Evolutionary conservation across 2,329 filamentous ascomycete genomes (phyloP).

Genomic region (Macrophomina phaseolina): DNA sequence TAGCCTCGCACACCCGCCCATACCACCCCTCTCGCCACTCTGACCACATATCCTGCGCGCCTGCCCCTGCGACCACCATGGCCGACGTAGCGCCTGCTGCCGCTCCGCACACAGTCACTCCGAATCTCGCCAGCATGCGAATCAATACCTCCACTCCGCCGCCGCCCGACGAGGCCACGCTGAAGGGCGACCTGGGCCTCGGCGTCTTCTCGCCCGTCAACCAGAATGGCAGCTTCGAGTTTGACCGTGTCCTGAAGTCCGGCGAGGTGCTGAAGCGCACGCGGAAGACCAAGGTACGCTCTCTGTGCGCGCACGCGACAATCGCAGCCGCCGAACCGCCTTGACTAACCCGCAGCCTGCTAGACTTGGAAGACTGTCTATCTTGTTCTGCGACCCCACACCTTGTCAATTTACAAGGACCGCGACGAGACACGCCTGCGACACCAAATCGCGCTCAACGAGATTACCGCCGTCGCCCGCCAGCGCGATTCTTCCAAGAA

Average conservation of each 20-base stretch:
- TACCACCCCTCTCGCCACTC: slow-evolving; percentile 6
- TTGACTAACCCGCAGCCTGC: slow-evolving; percentile 31
- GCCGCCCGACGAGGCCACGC: slow-evolving; percentile 30
- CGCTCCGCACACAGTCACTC: slow-evolving; percentile 34
- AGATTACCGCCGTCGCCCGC: slow-evolving; percentile 87
- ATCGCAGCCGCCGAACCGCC: not conserved
- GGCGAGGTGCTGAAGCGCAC: slow-evolving; percentile 87
- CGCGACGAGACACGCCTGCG: slow-evolving; percentile 87
- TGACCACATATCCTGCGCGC: not conserved
- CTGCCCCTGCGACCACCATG: slow-evolving; percentile 32
- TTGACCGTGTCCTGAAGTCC: slow-evolving; percentile 90
- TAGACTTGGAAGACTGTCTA: slow-evolving; percentile 91
- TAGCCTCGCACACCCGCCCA: not conserved
- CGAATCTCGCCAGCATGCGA: slow-evolving; percentile 35
- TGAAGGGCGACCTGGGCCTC: slow-evolving; percentile 30
- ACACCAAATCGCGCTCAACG: slow-evolving; percentile 84
- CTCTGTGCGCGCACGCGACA: slow-evolving; percentile 1
- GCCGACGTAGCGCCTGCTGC: slow-evolving; percentile 37
- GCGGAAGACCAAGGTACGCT: slow-evolving; percentile 83
- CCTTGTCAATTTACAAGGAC: slow-evolving; percentile 91
- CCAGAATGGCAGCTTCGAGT: slow-evolving; percentile 94
- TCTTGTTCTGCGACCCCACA: slow-evolving; percentile 87
- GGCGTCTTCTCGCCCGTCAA: slow-evolving; percentile 85
- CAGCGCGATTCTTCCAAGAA: slow-evolving; percentile 89
- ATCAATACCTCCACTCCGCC: slow-evolving; percentile 36